Conservation (phyloP, 2,329 filamentous ascomycete species). For the Hymenoscyphus fraxineus region DNA sequence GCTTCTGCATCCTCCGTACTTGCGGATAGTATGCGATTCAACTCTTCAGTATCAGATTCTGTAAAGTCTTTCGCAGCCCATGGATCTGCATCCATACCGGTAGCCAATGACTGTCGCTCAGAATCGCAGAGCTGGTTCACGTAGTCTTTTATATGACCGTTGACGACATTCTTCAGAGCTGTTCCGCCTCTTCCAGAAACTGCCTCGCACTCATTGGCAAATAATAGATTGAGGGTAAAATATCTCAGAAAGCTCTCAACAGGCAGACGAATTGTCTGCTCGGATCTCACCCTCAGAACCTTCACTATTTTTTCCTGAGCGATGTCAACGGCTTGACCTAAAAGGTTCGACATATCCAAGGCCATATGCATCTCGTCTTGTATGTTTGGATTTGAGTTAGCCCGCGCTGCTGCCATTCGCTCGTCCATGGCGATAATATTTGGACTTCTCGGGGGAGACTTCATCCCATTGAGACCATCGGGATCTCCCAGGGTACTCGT, state of each 20-base stretch:
- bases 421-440: conserved; percentile 30
- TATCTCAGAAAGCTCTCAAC: conserved; percentile 73
- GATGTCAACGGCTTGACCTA: conserved; percentile 76
- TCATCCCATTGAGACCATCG: conserved; percentile 21
- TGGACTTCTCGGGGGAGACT: conserved; percentile 33
- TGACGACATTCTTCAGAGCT: conserved; percentile 73
- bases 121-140: conserved; percentile 66
- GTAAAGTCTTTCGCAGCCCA: conserved; percentile 77
- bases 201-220: conserved; percentile 82
- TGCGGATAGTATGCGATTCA: conserved; percentile 63
- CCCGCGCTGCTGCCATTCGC: conserved; percentile 19
- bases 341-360: conserved; percentile 71
- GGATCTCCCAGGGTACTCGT: conserved; percentile 58
- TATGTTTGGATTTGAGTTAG: conserved; percentile 35
- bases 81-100: conserved; percentile 74
- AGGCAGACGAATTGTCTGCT: conserved; percentile 66
- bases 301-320: conserved; percentile 75
- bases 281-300: conserved; percentile 70
- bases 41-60: conserved; percentile 54
- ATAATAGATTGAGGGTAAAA: conserved; percentile 76
- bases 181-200: conserved; percentile 76
- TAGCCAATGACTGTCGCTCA: conserved; percentile 70
- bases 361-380: conserved; percentile 75
- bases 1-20: conserved; percentile 66
- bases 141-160: conserved; percentile 77